Evolutionary conservation across 2,329 filamentous ascomycete genomes (phyloP), one percentile per base, ranked within the genome.

Genomic region (Periconia sp.): DNA sequence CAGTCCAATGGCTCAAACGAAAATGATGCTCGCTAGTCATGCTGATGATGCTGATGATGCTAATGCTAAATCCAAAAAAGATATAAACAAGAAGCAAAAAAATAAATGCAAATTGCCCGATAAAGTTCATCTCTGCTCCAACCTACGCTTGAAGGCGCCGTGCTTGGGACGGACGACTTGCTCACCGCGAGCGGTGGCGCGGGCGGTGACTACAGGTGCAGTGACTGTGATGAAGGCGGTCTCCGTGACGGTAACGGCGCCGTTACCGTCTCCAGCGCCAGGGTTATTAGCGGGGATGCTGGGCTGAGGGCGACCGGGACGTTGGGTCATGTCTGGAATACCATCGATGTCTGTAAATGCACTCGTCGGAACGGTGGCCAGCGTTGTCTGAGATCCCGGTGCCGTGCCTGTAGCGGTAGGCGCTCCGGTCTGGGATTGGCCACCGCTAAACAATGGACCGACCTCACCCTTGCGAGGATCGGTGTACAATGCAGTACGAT

Each of bases 401-500:
- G 29, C 9, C 7, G 13, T 13, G 12, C 33, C 36, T 17, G 52
- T 45, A 16, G 39, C 40, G 23, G 40, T 39, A 13, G 49, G 43
- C 2, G 45, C 30, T 10, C 45, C 39, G 13, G 52, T 44, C 1
- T 50, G 17, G 18, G 9, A 19, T 23, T 39, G 52, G 6, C 43
- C 43, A 33, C 35, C 44, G 4, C 49, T 48, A 36, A 61, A 61
- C 31, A 57, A 42, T 11, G 59, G 55, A 4, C 66, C 66, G 13
- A 64, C 40, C 32, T 68, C 64, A 25, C 53, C 59, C 22, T 64
- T 43, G 25, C 58, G 36, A 2, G 51, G 40, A 30, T 66, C 46
- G 2, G 66, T 61, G 23, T 63, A 67, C 36, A 67, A 40, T 6
- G 74, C 74, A 5, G 66, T 73, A 36, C 74, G 70, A 3, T 63